Percentiles rank a stretch among this genome's conserved stretches.
These are phyloP conservation scores for Niveomyces coronatus DNA, from an alignment of 2,329 filamentous ascomycete genomes.

Conservation along the genomic window DNA sequence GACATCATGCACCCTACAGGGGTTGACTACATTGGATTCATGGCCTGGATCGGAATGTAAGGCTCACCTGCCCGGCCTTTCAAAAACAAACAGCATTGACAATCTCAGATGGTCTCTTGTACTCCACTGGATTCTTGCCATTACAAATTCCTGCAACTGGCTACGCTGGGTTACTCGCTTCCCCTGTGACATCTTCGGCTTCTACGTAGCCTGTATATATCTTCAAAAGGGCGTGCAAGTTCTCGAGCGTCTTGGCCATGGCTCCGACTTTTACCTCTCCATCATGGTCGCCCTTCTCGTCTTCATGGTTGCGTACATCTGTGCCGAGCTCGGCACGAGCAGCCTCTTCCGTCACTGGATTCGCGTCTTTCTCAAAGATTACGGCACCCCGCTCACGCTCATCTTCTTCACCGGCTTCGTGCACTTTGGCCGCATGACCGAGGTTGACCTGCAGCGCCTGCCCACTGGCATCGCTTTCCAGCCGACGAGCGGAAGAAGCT, in stretches of 20 bases:
- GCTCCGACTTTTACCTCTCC: slow-evolving; percentile 65
- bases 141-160: slow-evolving; percentile 79
- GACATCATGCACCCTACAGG: slow-evolving; percentile 72
- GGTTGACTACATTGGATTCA: slow-evolving; percentile 77
- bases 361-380: slow-evolving; percentile 79
- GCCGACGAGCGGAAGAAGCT: slow-evolving; percentile 61
- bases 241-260: slow-evolving; percentile 60
- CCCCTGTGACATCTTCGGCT: slow-evolving; percentile 87
- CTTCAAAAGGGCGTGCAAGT: slow-evolving; percentile 86
- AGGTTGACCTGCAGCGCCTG: slow-evolving; percentile 57
- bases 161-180: slow-evolving; percentile 86
- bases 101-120: slow-evolving; percentile 61
- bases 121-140: slow-evolving; percentile 74
- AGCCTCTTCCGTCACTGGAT: slow-evolving; percentile 64
- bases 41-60: slow-evolving; percentile 80
- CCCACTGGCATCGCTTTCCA: slow-evolving; percentile 70
- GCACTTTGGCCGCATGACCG: slow-evolving; percentile 72
- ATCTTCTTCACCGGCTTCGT: slow-evolving; percentile 88
- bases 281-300: slow-evolving; percentile 68
- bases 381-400: slow-evolving; percentile 72
- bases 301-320: slow-evolving; percentile 65
- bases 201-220: slow-evolving; percentile 89
- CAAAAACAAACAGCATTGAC: neutral
- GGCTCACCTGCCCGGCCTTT: slow-evolving; percentile 18
- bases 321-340: slow-evolving; percentile 59